Conservation (phyloP, 805 yeast genomes). For the Saccharomycopsis malanga region DNA sequence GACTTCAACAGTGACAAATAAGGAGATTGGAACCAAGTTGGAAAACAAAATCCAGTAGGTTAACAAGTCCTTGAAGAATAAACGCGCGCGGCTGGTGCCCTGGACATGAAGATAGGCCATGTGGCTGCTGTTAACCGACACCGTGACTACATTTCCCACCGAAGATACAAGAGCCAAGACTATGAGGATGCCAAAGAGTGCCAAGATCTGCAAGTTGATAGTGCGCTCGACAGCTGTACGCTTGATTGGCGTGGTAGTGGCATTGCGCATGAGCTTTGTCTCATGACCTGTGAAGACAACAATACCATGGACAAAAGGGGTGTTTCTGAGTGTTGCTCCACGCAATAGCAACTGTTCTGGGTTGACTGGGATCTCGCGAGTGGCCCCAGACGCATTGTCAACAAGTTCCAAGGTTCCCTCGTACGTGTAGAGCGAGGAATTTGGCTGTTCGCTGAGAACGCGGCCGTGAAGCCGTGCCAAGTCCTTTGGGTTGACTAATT, state of each 20-base stretch:
- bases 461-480: slow-evolving; percentile 48
- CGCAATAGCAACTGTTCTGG: slow-evolving; percentile 90
- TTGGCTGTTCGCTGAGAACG: slow-evolving; percentile 84
- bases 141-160: slow-evolving; percentile 76
- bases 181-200: slow-evolving; percentile 74
- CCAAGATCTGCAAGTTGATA: slow-evolving; percentile 86
- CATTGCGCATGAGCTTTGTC: slow-evolving; percentile 95
- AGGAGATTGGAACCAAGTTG: slow-evolving; percentile 93
- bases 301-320: slow-evolving; percentile 91
- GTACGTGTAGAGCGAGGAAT: slow-evolving; percentile 86
- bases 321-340: slow-evolving; percentile 93
- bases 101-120: slow-evolving; percentile 62
- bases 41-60: slow-evolving; percentile 97
- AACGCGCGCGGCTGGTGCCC: slow-evolving; percentile 56
- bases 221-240: slow-evolving; percentile 95
- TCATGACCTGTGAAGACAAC: slow-evolving; percentile 97
- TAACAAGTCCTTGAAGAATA: slow-evolving; percentile 79
- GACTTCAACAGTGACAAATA: slow-evolving; percentile 93
- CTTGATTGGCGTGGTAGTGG: slow-evolving; percentile 97
- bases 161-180: slow-evolving; percentile 74
- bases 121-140: slow-evolving; percentile 43
- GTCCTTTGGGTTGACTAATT: slow-evolving; percentile 58
- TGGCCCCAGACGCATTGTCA: slow-evolving; percentile 37
- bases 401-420: slow-evolving; percentile 65
- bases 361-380: slow-evolving; percentile 57